Evolutionary conservation across 148 eudicot species (phyloP), one percentile per base, ranked within the genome.

Genomic region (Rhododendron williamsianum): DNA sequence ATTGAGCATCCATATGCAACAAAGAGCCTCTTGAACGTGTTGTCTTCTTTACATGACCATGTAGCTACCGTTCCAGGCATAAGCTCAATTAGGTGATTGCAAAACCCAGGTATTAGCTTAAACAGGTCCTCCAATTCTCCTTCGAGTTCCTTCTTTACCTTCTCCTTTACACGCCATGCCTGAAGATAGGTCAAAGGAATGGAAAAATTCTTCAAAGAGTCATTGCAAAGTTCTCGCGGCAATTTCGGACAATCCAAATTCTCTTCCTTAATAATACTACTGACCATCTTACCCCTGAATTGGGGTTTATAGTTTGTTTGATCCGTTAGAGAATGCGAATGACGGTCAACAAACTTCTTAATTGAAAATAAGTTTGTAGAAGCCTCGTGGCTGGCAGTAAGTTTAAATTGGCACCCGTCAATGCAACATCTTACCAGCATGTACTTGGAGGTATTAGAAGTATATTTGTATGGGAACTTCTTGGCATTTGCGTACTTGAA

Each of bases 81-180:
- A 27, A 7, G 43, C 38, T 80, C 82, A 8, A 51, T 52, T 52
- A 80, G 15, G 43, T 45, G 65, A 80, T 25, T 80, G 65, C 82
- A 80, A 49, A 51, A 49, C 82, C 21, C 38, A 51, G 82, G 82
- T 25, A 80, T 80, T 80, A 80, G 25, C 65, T 51, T 80, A 52
- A 49, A 80, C n/a, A 52, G 30, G 33, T 80, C 36, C 63, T 80
- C 82, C 43, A 51, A 49, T 52, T 80, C 52, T 51, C 65, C 82
- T 33, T 80, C 65, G 5, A 80, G 11, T 80, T 49, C 63, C 65
- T 80, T 49, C 65, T 80, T 80, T 30, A 52, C 65, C 65, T 49
- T 52, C 82, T 80, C 82, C 82, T 80, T 80, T 36, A 80, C 33
- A 25, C 82, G 56, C 82, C 82, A 80, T 51, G 82, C 82, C 65